These are phyloP conservation scores for Vitis hybrid DNA, from an alignment of 177 flowering plant genomes.

Conservation along the genomic window DNA sequence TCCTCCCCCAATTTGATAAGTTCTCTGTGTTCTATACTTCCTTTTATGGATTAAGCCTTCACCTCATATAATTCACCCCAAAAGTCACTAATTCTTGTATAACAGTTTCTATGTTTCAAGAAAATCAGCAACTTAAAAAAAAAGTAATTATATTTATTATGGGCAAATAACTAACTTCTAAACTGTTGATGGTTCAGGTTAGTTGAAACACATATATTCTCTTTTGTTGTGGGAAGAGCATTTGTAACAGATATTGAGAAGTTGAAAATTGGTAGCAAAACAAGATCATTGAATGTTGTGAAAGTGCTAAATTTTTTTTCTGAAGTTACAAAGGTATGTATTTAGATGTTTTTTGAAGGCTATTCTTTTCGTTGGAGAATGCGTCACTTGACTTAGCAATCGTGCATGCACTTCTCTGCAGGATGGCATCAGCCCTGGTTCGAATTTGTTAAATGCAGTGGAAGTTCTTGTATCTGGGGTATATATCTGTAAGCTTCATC, in stretches of 20 bases:
- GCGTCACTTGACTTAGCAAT: conserved; percentile 10
- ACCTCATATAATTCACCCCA: no score
- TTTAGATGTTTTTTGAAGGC: background rate
- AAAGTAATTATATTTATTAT: no score
- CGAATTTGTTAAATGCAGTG: conserved; percentile 80
- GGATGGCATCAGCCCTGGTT: conserved; percentile 88
- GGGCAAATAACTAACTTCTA: conserved; percentile 1
- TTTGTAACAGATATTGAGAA: conserved; percentile 99
- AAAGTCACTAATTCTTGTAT: no score
- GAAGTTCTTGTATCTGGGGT: conserved; percentile 97
- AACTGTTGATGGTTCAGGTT: conserved; percentile 56
- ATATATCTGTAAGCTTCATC: conserved; percentile 24
- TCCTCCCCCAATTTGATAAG: background rate
- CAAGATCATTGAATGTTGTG: conserved; percentile 70
- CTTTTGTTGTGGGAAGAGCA: conserved; percentile 99
- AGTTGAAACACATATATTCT: conserved; percentile 97
- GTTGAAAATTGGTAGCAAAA: conserved; percentile 82
- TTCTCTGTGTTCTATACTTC: background rate
- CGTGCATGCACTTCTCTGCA: conserved; percentile 36
- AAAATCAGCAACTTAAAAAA: no score
- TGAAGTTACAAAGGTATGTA: conserved; percentile 80
- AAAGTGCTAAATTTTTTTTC: conserved; percentile 69
- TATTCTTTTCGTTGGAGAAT: background rate
- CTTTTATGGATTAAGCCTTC: background rate
- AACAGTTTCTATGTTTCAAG: no score